Base-by-base conservation (phyloP, 495 filamentous ascomycete genomes). In the Eremomyces bilateralis region DNA sequence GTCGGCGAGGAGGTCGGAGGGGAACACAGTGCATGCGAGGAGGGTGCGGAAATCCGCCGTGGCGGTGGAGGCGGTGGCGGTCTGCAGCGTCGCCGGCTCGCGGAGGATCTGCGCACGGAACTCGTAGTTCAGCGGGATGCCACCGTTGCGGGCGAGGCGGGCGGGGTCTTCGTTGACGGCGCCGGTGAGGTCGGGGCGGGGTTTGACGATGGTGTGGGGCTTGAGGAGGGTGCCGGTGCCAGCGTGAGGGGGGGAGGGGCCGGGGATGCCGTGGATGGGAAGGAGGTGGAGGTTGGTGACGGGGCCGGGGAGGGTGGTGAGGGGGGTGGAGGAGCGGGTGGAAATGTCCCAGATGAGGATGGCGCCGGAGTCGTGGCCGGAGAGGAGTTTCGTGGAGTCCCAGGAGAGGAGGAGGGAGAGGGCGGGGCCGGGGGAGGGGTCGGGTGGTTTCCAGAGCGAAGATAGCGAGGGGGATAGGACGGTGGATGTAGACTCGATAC, bases 311-410 rank as follows among this genome's bases (percentile, higher is more conserved):
- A 76, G 63, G 40, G 75, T 78, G 33, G 84, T 41, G 18, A 69
- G 66, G 5, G 63, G 58, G 10, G 58, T 58, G 39, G 67, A 75
- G 22, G 67, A 64, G 3, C 70, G 66, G 34, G 65, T 65, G 25
- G 73, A 71, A 19, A 79, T 62, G 48, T 82, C 78, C 83, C 83
- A 93, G 19, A 63, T 60, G 6, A 75, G 54, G n/a, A 91, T 61
- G 46, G 77, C 75, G 21, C 83, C 83, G 44, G 63, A 73, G 15
- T 67, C 57, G 42, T 93, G 83, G n/a, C 80, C 83, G 1, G 82
- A 78, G 16, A 90, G 52, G 11, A 93, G 50, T 15, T 58, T 67
- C 18, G 73, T 81, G n/a, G 80, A 74, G 51, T 92, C 83, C 49
- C 84, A 84, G 42, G 66, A 80, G 21, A 88, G 49, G 13, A 57